These are phyloP conservation scores for Leccinum pachyderme DNA, from an alignment of 1,284 basidiomycete genomes.

Conservation along the genomic window DNA sequence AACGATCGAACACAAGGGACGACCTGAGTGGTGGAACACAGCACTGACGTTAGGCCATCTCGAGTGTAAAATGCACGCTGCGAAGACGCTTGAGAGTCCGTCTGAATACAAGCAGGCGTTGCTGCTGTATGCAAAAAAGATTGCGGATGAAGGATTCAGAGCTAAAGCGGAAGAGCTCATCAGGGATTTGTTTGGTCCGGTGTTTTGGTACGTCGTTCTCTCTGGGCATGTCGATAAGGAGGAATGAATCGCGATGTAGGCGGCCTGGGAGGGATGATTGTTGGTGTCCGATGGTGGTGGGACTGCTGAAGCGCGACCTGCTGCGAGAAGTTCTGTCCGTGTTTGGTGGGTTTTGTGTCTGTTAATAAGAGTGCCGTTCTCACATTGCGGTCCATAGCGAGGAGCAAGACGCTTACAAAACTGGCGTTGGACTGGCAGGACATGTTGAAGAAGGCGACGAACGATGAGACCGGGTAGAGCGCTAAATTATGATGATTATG, in stretches of 20 bases:
- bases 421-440: constrained; percentile 80
- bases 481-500: not conserved
- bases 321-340: constrained; percentile 74
- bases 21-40: constrained; percentile 74
- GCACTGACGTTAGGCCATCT: constrained; percentile 82
- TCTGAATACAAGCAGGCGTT: constrained; percentile 78
- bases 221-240: constrained; percentile 4
- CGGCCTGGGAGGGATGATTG: constrained; percentile 60
- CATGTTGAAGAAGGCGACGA: constrained; percentile 58
- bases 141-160: constrained; percentile 84
- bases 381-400: constrained; percentile 41
- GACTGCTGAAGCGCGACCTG: constrained; percentile 74
- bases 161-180: constrained; percentile 87
- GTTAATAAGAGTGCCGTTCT: constrained; percentile 2
- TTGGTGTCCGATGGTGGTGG: constrained; percentile 69
- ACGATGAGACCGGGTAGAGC: constrained; percentile 38
- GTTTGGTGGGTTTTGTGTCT: constrained; percentile 54
- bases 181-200: constrained; percentile 82
- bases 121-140: constrained; percentile 72
- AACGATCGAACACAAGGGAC: constrained; percentile 39
- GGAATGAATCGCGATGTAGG: constrained; percentile 41
- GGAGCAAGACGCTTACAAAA: constrained; percentile 69
- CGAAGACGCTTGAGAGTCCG: constrained; percentile 73
- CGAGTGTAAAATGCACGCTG: constrained; percentile 75
- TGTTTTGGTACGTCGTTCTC: constrained; percentile 65